Base-by-base conservation (phyloP, 2,329 filamentous ascomycete species). In the Didymella sp. region DNA sequence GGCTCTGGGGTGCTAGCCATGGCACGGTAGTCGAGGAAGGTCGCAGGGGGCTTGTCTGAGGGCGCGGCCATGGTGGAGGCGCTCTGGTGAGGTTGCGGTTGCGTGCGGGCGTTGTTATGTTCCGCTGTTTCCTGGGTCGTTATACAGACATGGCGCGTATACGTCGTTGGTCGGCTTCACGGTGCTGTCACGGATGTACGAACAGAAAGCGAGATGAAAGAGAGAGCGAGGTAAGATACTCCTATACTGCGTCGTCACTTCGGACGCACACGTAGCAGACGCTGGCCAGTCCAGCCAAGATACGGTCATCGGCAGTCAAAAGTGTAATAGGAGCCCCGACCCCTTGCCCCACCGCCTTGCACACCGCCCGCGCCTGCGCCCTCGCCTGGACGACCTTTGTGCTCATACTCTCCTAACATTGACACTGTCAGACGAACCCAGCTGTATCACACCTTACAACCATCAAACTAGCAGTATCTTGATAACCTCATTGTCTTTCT, bases 341-440 rank as follows among this genome's bases (percentile, higher is more conserved):
- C 53, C 50, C 62, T 60, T 56, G 43, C 25, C 43, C 60, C 55
- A 67, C 65, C 64, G 65, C 65, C 61, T 50, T 38, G 38, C 38
- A 25, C 27, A 19, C 41, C 25, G 41, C 41, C 40, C 24, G 11
- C n/a, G 6, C 5, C 17, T 19, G 4, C 25, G 41, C 41, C 40
- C 24, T 17, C n/a, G 6, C 5, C 17, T 19, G 4, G 33, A 19
- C n/a, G 2, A 3, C n/a, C 33, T n/a, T n/a, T 3, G 33, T 35
- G 6, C 33, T 35, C 33, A 8, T n/a, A 17, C 33, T 9, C n/a
- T 4, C 19, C 33, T 1, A 19, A 8, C 7, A 6, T 19, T 19
- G n/a, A 17, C n/a, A 12, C 28, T 31, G 8, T 13, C 5, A 37
- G 33, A 37, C n/a, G n/a, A 11, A 37, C 17, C 28, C 28, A 31